phyloP scores from a whole-genome alignment of 1,284 basidiomycete species.

The Mycena citricolor region DNA sequence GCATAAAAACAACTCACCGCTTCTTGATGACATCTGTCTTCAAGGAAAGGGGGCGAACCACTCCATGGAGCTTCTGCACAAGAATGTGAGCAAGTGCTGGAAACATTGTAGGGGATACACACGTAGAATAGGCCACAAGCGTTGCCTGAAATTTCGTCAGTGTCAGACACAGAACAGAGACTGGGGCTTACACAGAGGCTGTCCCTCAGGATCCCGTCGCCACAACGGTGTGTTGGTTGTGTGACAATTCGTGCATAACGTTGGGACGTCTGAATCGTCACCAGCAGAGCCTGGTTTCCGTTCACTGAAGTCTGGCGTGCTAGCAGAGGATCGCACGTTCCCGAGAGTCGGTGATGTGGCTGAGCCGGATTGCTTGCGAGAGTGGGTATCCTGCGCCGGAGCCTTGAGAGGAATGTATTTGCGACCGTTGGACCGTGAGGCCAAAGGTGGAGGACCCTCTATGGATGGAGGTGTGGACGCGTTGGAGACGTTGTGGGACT shows the following conservation, averaged over 20 bases:
- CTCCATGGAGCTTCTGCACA: slow-evolving; percentile 87
- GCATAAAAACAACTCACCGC: slow-evolving; percentile 53
- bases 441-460: slow-evolving; percentile 43
- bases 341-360: slow-evolving; percentile 31
- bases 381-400: slow-evolving; percentile 49
- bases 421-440: slow-evolving; percentile 32
- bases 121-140: slow-evolving; percentile 91
- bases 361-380: slow-evolving; percentile 50
- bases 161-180: slow-evolving; percentile 19
- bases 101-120: slow-evolving; percentile 38
- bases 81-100: slow-evolving; percentile 21
- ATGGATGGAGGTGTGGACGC: slow-evolving; percentile 69
- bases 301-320: slow-evolving; percentile 49
- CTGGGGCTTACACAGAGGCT: slow-evolving; percentile 76
- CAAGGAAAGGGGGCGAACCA: slow-evolving; percentile 88
- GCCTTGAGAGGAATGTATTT: slow-evolving; percentile 65
- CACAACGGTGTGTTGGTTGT: slow-evolving; percentile 96
- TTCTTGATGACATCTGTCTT: slow-evolving; percentile 99
- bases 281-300: slow-evolving; percentile 42
- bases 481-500: slow-evolving; percentile 64
- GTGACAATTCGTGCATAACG: slow-evolving; percentile 91
- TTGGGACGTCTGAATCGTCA: slow-evolving; percentile 74
- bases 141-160: slow-evolving; percentile 50
- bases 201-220: slow-evolving; percentile 93
- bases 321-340: slow-evolving; percentile 48